Conservation (phyloP, 495 filamentous ascomycete species). For the Lindgomyces ingoldianus region DNA sequence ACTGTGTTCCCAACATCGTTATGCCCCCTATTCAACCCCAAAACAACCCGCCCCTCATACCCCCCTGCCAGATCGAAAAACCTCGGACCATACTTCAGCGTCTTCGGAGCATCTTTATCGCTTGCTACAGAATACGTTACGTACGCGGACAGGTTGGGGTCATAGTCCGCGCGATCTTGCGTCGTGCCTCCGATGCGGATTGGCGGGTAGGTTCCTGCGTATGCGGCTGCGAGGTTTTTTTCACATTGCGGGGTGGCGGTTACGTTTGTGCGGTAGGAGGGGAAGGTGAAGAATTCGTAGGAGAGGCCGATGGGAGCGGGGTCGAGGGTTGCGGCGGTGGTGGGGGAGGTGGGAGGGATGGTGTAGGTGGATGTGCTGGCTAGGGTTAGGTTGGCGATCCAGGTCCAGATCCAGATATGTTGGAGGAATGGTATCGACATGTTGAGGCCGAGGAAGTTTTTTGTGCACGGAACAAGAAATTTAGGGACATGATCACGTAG, state of each 20-base stretch:
- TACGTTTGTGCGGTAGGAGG: conserved; percentile 59
- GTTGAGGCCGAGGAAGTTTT: not conserved
- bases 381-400: not conserved
- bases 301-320: conserved; percentile 5
- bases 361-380: conserved; percentile 1
- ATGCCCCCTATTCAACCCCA: conserved; percentile 60
- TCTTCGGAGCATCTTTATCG: conserved; percentile 54
- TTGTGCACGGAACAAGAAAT: not conserved
- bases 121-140: conserved; percentile 59
- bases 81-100: conserved; percentile 58
- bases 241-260: conserved; percentile 57
- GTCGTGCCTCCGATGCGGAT: conserved; percentile 64
- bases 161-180: conserved; percentile 59
- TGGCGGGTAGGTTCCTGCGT: conserved; percentile 58
- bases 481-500: not conserved
- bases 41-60: conserved; percentile 56
- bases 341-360: not conserved
- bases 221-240: conserved; percentile 55
- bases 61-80: conserved; percentile 56
- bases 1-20: conserved; percentile 60
- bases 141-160: conserved; percentile 52
- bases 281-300: conserved; percentile 59
- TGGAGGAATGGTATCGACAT: not conserved
- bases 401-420: too few relatives aligned
- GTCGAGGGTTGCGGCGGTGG: not conserved